A percentile compares a stretch with the other conserved stretches of the same genome.
phyloP scores from a whole-genome alignment of 208 protist species.

The Leishmania mexicana region DNA sequence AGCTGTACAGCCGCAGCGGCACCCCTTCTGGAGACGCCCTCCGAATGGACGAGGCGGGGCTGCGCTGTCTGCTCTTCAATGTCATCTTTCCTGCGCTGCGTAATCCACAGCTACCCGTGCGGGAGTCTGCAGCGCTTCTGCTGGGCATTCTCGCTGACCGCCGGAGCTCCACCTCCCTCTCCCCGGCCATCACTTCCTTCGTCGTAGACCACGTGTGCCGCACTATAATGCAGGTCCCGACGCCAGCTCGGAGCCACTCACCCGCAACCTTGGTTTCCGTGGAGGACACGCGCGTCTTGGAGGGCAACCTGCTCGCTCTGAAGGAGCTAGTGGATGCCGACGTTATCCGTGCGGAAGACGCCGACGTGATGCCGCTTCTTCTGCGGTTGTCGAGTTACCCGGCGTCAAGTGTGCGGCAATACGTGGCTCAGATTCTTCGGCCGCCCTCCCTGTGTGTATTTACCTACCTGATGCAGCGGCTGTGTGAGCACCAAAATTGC shows the following conservation, averaged over 20 bases:
- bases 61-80: conserved; percentile 40
- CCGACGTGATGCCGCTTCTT: conserved; percentile 39
- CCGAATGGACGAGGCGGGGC: conserved; percentile 23
- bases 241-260: conserved; percentile 4
- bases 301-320: conserved; percentile 52
- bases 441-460: conserved; percentile 52
- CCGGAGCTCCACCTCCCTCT: conserved; percentile 15
- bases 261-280: conserved; percentile 11
- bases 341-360: conserved; percentile 10
- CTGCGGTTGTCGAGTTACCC: conserved; percentile 53
- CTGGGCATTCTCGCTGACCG: conserved; percentile 30
- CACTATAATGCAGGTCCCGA: conserved; percentile 20
- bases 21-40: conserved; percentile 22
- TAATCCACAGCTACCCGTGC: conserved; percentile 63
- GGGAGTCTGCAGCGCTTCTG: conserved; percentile 51
- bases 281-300: conserved; percentile 38
- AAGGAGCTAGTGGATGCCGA: conserved; percentile 27
- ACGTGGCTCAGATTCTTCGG: conserved; percentile 65
- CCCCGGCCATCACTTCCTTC: conserved; percentile 27
- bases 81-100: conserved; percentile 53
- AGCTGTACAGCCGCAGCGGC: conserved; percentile 23
- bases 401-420: conserved; percentile 77
- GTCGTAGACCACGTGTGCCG: conserved; percentile 38
- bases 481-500: conserved; percentile 28
- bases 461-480: conserved; percentile 35